Base-by-base conservation (phyloP, 2,329 filamentous ascomycete genomes). In the Colletotrichum coccodes region DNA sequence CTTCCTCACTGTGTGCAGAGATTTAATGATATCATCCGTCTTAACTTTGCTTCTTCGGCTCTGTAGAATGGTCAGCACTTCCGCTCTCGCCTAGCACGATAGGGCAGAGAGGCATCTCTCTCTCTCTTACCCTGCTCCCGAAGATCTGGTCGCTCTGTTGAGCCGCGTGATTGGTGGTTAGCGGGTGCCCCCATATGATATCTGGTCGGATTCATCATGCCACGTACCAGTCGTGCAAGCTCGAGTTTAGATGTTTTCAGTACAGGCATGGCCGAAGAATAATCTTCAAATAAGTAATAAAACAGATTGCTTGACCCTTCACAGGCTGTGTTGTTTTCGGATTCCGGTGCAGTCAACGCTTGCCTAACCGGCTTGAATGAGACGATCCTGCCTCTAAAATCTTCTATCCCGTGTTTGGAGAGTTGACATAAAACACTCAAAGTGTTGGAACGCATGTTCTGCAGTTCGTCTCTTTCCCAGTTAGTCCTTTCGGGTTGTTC, bases 281-380 rank as follows among this genome's bases (percentile, higher is more conserved):
- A 91, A 74, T 91, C 89, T 73, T 92, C 89, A 73, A 91, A 91
- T 0, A 91, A 79, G 73, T 91, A 91, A 75, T 90, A 91, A 78
- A 91, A 91, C n/a, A 71, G 57, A 23, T 67, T 65, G 23, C 60
- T 70, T 42, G 68, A 53, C 44, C 62, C 57, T 59, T 71, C 69
- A 12, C 23, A 23, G 2, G 57, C 65, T 14, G 28, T 32, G 12
- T 47, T 26, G 23, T 11, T n/a, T 28, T 26, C 32, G 30, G 44
- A 32, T 23, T 16, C 11, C 40, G 42, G n/a, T 57, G 53, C 34
- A 49, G 53, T 32, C 60, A 80, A 57, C 11, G 79, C 75, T 42
- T 77, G 72, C 12, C 81, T 78, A 64, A 80, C 74, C 28, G 74
- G 77, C 73, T 78, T 84, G 52, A 84, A 81, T 63, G 81, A 83